phyloP scores from a whole-genome alignment of 192 early-diverging fungal species.

The Coemansia erecta region DNA sequence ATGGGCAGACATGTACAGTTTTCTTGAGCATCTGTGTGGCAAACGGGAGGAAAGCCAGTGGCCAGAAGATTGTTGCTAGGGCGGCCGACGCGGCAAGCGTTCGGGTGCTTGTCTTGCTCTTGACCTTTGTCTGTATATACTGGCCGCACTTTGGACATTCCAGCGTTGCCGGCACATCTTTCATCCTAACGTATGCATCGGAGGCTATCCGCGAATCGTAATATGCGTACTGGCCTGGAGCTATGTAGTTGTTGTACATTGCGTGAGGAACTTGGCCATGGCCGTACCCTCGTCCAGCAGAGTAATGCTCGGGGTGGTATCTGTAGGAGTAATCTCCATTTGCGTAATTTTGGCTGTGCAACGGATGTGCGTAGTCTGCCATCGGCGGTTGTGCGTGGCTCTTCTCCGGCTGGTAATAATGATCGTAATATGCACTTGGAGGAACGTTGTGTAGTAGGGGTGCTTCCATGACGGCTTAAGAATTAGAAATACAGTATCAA shows the following conservation, averaged over 20 bases:
- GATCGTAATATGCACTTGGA: too few relatives aligned
- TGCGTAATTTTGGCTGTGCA: neutral
- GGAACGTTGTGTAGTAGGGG: too few relatives aligned
- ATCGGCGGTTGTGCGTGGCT: neutral
- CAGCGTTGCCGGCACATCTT: neutral
- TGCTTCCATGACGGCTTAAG: too few relatives aligned
- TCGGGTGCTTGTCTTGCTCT: neutral
- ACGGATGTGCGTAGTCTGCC: neutral
- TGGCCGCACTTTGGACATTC: neutral
- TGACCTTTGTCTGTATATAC: slow-evolving; percentile 1
- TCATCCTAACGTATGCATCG: neutral
- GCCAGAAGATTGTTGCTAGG: neutral
- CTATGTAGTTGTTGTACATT: neutral
- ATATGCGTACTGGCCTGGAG: slow-evolving; percentile 1
- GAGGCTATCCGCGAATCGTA: neutral
- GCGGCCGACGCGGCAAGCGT: neutral
- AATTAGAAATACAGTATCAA: too few relatives aligned
- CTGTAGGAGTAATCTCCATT: neutral
- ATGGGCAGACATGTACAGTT: slow-evolving; percentile 6
- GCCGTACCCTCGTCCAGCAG: too few relatives aligned
- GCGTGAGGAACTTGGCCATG: neutral
- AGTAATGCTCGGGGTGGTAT: neutral
- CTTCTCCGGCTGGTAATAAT: neutral
- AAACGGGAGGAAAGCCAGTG: slow-evolving; percentile 2
- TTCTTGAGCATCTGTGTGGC: slow-evolving; percentile 1